Base-by-base conservation (phyloP, 1,284 basidiomycete species). In the Erythrobasidium hasegawianum region DNA sequence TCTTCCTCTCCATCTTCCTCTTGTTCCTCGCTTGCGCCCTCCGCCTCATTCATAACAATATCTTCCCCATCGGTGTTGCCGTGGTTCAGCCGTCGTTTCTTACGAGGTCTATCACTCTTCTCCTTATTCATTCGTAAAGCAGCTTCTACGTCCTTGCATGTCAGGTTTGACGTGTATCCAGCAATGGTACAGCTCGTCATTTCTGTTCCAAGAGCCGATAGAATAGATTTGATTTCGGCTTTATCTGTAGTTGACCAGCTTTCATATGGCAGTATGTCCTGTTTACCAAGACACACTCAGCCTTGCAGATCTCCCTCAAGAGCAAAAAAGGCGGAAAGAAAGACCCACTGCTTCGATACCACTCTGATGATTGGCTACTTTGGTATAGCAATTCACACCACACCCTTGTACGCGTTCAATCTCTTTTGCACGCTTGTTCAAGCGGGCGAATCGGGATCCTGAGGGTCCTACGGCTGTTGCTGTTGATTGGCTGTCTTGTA, bases 311-410 rank as follows among this genome's bases (percentile, higher is more conserved):
- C 43, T 5, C 43, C 4, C 22, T 5, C 8, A 4, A n/a, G 16
- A 47, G 16, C 4, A 24, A 24, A 16, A n/a, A 14, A n/a, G 16
- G 4, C 8, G 4, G 43, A 14, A 14, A 24, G n/a, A n/a, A 7
- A 16, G 43, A 47, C 43, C 5, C 43, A 47, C 43, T 5, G 43
- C 16, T 8, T 47, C 43, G 22, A n/a, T 5, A 24, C 22, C 43
- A 47, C 22, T 24, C n/a, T 47, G 43, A 11, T 41, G 40, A 47
- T n/a, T 47, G 7, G 43, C 43, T 4, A 24, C n/a, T 47, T 47
- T 33, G 33, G 33, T 33, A 16, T 56, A 47, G 40, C 61, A 64
- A 14, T 64, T 41, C 40, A 41, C 38, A 7, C 61, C 61, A 18
- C 61, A 64, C 38, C 61, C 61, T n/a, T 57, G 29, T 11, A 33